These are phyloP conservation scores for Polytrichum commune DNA, from an alignment of 225 moss, liverwort and hornwort species.

Conservation along the genomic window DNA sequence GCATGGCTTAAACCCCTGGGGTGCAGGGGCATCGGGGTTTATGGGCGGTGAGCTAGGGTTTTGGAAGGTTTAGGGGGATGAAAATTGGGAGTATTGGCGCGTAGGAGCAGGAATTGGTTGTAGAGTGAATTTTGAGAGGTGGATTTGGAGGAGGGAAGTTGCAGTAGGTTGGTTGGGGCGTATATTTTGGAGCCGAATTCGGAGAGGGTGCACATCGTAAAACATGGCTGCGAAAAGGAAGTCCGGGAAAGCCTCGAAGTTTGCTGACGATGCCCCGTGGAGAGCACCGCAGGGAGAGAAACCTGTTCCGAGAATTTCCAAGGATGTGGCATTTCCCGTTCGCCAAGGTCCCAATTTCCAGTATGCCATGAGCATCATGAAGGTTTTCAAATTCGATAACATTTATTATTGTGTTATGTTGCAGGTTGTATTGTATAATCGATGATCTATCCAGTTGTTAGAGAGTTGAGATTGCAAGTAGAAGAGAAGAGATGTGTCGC, in stretches of 20 bases:
- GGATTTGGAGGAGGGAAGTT: not conserved
- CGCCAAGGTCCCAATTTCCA: constrained; percentile 81
- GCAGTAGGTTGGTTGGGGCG: not conserved
- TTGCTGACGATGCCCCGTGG: constrained; percentile 88
- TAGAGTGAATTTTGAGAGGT: not conserved
- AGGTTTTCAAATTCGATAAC: constrained; percentile 31
- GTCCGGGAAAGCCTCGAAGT: constrained; percentile 53
- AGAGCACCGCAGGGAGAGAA: constrained; percentile 74
- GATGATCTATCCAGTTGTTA: not conserved
- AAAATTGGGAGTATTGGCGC: too few species aligned
- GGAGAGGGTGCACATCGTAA: not conserved
- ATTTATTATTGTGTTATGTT: too few species aligned
- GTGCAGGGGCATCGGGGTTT: too few species aligned
- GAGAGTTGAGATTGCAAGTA: not conserved
- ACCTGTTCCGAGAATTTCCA: constrained; percentile 76
- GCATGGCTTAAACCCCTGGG: too few species aligned
- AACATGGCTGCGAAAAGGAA: constrained; percentile 64
- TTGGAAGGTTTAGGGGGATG: too few species aligned
- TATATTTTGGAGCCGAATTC: constrained; percentile 6
- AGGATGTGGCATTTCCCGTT: constrained; percentile 62
- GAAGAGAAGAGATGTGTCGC: too few species aligned
- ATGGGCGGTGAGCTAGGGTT: too few species aligned
- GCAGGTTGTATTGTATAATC: not conserved
- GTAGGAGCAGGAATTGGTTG: too few species aligned
- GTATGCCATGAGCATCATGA: constrained; percentile 92